Percentiles rank a stretch among this genome's conserved stretches.
Conservation (phyloP, 805 yeast species). For the Candida methanosorbosa region DNA sequence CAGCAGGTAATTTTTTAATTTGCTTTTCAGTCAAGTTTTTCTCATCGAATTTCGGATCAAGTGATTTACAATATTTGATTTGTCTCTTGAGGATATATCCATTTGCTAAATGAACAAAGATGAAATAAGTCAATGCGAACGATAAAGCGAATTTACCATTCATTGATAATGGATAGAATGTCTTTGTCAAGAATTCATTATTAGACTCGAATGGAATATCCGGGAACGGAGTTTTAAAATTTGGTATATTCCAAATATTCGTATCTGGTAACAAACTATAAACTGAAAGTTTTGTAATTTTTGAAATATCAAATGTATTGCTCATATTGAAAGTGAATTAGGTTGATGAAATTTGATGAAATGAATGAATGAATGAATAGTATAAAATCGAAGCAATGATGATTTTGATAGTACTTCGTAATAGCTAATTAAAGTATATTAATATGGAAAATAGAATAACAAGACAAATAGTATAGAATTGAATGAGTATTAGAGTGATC, state of each 20-base stretch:
- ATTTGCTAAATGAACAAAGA: slow-evolving; percentile 47
- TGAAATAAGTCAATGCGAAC: slow-evolving; percentile 50
- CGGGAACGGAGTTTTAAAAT: slow-evolving; percentile 14
- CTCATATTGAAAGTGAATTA: too few relatives aligned
- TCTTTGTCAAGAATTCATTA: slow-evolving; percentile 16
- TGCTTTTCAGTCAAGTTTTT: slow-evolving; percentile 6
- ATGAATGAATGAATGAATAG: too few relatives aligned
- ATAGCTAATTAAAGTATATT: too few relatives aligned
- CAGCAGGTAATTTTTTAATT: slow-evolving; percentile 36
- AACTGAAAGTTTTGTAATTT: slow-evolving; percentile 8
- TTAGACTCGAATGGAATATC: slow-evolving; percentile 17
- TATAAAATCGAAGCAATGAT: too few relatives aligned
- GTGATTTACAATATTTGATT: slow-evolving; percentile 19
- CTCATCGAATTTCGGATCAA: slow-evolving; percentile 16
- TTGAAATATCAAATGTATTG: too few relatives aligned
- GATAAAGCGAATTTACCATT: slow-evolving; percentile 45
- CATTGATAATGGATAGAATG: slow-evolving; percentile 33
- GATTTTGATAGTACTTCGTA: too few relatives aligned
- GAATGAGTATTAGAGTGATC: too few relatives aligned
- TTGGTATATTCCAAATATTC: slow-evolving; percentile 19
- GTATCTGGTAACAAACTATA: slow-evolving; percentile 17
- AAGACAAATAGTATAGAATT: too few relatives aligned
- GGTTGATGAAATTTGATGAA: too few relatives aligned
- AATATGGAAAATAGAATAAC: too few relatives aligned
- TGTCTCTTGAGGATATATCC: slow-evolving; percentile 39